A percentile compares a stretch with the other conserved stretches of the same genome.
phyloP scores from a whole-genome alignment of 495 filamentous ascomycete species.

The Echria macrotheca region DNA sequence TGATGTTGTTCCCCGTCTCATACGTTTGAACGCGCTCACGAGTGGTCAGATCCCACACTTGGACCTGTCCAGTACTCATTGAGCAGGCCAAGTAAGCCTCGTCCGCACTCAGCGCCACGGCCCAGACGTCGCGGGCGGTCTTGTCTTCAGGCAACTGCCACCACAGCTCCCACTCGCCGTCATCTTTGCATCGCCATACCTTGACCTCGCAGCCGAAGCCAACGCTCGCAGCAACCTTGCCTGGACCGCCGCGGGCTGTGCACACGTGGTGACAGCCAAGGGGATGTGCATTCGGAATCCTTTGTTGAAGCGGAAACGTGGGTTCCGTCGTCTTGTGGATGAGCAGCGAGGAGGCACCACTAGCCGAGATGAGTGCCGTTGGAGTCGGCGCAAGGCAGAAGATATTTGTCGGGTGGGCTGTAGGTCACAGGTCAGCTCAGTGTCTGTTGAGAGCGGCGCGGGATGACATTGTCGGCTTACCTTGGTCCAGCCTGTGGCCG shows the following conservation, averaged over 20 bases:
- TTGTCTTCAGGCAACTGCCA: constrained; percentile 30
- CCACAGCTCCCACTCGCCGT: constrained; percentile 38
- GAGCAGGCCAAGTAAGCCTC: constrained; percentile 78
- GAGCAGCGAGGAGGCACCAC: constrained; percentile 72
- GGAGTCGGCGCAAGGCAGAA: constrained; percentile 83
- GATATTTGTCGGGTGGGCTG: constrained; percentile 83
- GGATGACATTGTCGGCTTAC: constrained; percentile 39
- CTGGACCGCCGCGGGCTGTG: constrained; percentile 53
- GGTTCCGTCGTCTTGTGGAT: constrained; percentile 66
- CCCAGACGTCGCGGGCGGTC: constrained; percentile 69
- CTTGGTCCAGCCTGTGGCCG: constrained; percentile 81
- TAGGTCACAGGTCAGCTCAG: neutral
- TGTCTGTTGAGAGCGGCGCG: neutral
- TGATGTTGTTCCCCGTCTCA: constrained; percentile 72
- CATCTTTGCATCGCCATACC: constrained; percentile 57
- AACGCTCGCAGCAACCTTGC: constrained; percentile 66
- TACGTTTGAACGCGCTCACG: constrained; percentile 60
- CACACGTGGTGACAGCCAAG: constrained; percentile 85
- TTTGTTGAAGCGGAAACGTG: constrained; percentile 70
- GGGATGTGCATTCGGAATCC: constrained; percentile 67
- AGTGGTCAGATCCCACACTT: constrained; percentile 71
- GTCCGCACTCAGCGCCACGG: constrained; percentile 73
- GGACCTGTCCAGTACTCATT: constrained; percentile 76
- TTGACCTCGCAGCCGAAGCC: constrained; percentile 85
- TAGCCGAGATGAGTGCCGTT: constrained; percentile 69